phyloP scores from a whole-genome alignment of 768 basidiomycete species.

The Leccinellum albellum region DNA sequence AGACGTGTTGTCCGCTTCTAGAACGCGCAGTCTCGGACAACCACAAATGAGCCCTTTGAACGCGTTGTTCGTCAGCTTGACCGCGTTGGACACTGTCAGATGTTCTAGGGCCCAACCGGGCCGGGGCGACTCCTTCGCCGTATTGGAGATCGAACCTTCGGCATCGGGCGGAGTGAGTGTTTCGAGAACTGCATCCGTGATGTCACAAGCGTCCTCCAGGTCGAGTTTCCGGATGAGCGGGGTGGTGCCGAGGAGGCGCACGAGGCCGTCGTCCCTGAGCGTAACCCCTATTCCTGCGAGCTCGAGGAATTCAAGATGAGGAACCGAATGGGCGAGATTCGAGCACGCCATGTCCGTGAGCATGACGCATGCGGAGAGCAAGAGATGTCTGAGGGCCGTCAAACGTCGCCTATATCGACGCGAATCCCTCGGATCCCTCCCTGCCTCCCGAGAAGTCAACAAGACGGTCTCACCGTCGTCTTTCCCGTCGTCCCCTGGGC shows the following conservation, averaged over 20 bases:
- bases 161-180: conserved; percentile 50
- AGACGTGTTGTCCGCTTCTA: conserved; percentile 82
- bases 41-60: conserved; percentile 58
- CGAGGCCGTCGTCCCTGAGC: conserved; percentile 69
- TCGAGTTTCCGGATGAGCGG: conserved; percentile 74
- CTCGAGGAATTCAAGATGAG: conserved; percentile 73
- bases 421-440: conserved; percentile 52
- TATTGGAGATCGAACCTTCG: conserved; percentile 8
- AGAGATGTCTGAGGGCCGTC: conserved; percentile 69
- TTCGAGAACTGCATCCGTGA: conserved; percentile 69
- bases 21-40: conserved; percentile 56
- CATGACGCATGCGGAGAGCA: conserved; percentile 63
- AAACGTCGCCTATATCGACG: conserved; percentile 54
- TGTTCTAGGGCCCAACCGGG: conserved; percentile 71
- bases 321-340: conserved; percentile 66
- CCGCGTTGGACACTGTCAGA: conserved; percentile 64
- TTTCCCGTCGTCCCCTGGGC: conserved; percentile 31
- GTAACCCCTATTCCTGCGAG: conserved; percentile 70
- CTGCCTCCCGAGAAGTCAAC: conserved; percentile 61
- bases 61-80: conserved; percentile 59
- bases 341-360: conserved; percentile 75
- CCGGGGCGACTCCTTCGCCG: conserved; percentile 28
- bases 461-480: conserved; percentile 40
- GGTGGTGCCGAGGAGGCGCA: conserved; percentile 64
- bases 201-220: conserved; percentile 75